Evolutionary conservation across 352 stramenopile species (phyloP).

Genomic region (Pseudoperonospora humuli): DNA sequence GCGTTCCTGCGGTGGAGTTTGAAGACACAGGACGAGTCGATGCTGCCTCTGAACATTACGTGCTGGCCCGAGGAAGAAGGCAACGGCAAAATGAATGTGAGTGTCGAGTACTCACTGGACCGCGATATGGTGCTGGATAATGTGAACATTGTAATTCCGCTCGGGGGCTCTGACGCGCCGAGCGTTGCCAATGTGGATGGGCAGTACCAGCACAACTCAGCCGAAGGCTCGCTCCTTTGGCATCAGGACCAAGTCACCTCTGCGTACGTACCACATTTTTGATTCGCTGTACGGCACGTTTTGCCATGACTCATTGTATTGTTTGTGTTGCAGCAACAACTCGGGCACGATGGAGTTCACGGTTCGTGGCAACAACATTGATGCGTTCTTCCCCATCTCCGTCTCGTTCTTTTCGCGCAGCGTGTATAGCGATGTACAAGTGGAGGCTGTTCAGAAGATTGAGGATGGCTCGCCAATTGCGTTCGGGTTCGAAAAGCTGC

Average conservation of each 20-base stretch:
- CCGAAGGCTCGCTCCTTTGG: constrained; percentile 63
- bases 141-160: constrained; percentile 78
- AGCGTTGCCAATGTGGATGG: constrained; percentile 72
- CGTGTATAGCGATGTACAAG: constrained; percentile 80
- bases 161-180: constrained; percentile 61
- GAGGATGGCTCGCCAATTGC: constrained; percentile 63
- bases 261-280: constrained; percentile 47
- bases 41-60: constrained; percentile 79
- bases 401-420: constrained; percentile 86
- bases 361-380: constrained; percentile 70
- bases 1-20: constrained; percentile 79
- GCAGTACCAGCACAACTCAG: constrained; percentile 82
- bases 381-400: constrained; percentile 83
- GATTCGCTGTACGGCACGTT: not conserved
- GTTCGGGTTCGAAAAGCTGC: constrained; percentile 83
- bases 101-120: constrained; percentile 83
- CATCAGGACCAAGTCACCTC: constrained; percentile 73
- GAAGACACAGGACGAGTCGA: constrained; percentile 83
- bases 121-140: constrained; percentile 86
- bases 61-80: constrained; percentile 85
- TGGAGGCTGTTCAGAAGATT: constrained; percentile 66
- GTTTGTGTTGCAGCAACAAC: constrained; percentile 50
- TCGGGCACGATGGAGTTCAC: constrained; percentile 74
- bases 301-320: constrained; percentile 5
- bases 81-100: constrained; percentile 83